Evolutionary conservation across 495 filamentous ascomycete species (phyloP).

Genomic region (Pyronema omphalodes): DNA sequence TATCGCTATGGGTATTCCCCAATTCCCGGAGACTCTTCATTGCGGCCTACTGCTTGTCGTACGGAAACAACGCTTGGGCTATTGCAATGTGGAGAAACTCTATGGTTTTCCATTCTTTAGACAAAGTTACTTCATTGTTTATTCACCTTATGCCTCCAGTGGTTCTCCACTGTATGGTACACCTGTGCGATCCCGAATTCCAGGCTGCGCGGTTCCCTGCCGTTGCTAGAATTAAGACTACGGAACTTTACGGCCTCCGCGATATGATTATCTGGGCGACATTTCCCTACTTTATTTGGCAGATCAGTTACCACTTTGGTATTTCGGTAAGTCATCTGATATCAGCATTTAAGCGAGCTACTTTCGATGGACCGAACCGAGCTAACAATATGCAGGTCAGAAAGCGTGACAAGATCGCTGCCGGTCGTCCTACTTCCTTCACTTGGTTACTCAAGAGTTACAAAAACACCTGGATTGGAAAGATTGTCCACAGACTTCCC

Average conservation of each 20-base stretch:
- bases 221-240: slow-evolving; percentile 62
- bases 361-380: not conserved
- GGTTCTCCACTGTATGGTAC: slow-evolving; percentile 77
- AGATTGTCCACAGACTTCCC: slow-evolving; percentile 62
- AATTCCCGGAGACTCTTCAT: slow-evolving; percentile 82
- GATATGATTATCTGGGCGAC: slow-evolving; percentile 91
- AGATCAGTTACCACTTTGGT: slow-evolving; percentile 74
- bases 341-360: not conserved
- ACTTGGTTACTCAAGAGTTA: slow-evolving; percentile 92
- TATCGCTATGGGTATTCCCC: slow-evolving; percentile 81
- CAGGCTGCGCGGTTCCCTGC: slow-evolving; percentile 67
- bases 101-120: slow-evolving; percentile 90
- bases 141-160: slow-evolving; percentile 98
- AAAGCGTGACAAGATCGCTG: slow-evolving; percentile 81
- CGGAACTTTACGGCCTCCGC: slow-evolving; percentile 57
- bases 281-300: slow-evolving; percentile 81
- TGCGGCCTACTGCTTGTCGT: slow-evolving; percentile 77
- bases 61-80: slow-evolving; percentile 89
- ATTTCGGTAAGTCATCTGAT: slow-evolving; percentile 56
- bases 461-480: slow-evolving; percentile 70
- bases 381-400: slow-evolving; percentile 10
- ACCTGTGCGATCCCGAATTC: slow-evolving; percentile 46
- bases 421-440: slow-evolving; percentile 86
- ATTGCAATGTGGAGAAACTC: slow-evolving; percentile 99
- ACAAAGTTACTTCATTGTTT: slow-evolving; percentile 68